Evolutionary conservation across 1,284 basidiomycete genomes (phyloP).

Genomic region (Ustilago loliicola): DNA sequence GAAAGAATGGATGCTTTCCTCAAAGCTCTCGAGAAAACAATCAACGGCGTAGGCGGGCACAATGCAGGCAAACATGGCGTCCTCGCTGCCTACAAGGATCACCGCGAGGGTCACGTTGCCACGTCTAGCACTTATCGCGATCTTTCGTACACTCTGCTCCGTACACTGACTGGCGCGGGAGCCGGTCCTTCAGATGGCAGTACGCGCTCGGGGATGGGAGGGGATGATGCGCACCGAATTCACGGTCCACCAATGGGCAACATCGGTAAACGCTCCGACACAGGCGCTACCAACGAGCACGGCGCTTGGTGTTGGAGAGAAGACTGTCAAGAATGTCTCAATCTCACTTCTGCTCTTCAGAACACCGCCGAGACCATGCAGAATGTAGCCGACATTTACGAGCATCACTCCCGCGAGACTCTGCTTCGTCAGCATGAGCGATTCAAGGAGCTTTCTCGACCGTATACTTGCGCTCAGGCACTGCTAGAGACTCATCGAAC

Average conservation of each 20-base stretch:
- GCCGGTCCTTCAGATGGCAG: conserved; percentile 27
- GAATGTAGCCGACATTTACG: conserved; percentile 81
- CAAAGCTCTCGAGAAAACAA: conserved; percentile 46
- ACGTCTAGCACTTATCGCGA: conserved; percentile 49
- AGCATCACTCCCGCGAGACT: conserved; percentile 80
- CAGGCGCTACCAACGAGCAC: conserved; percentile 75
- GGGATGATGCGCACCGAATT: conserved; percentile 75
- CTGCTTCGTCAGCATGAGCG: conserved; percentile 81
- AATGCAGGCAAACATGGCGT: conserved; percentile 48
- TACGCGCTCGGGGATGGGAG: conserved; percentile 74
- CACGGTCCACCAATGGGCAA: conserved; percentile 68
- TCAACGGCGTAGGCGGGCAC: conserved; percentile 45
- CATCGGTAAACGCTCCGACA: conserved; percentile 74
- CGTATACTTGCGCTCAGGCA: conserved; percentile 79
- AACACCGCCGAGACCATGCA: conserved; percentile 81
- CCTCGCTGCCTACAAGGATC: conserved; percentile 38
- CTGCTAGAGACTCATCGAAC: conserved; percentile 77
- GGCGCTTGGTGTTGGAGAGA: conserved; percentile 90
- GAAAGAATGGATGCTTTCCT: conserved; percentile 49
- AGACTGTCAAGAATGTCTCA: conserved; percentile 80
- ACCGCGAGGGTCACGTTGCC: conserved; percentile 36
- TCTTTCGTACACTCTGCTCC: conserved; percentile 53
- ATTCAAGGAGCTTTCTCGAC: conserved; percentile 81
- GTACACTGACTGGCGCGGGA: conserved; percentile 56
- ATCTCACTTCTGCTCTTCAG: conserved; percentile 82